Percentiles rank a stretch among this genome's conserved stretches.
phyloP scores from a whole-genome alignment of 192 early-diverging fungal genomes.

The Coemansia sp. region DNA sequence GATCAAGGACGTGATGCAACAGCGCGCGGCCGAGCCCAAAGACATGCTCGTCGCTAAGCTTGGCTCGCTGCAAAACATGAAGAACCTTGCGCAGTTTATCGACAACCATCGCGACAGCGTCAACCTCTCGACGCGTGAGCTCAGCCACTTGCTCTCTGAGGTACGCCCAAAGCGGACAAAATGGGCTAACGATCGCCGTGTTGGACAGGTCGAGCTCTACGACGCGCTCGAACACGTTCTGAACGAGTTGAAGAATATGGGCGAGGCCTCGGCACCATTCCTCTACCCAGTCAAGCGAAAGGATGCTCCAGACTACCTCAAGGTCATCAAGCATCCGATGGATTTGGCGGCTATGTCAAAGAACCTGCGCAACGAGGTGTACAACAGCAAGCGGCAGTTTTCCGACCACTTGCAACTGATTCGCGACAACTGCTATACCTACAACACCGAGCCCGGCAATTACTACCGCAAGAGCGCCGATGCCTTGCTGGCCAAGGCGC shows the following conservation, averaged over 20 bases:
- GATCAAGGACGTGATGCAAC: conserved; percentile 27
- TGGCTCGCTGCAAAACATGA: conserved; percentile 53
- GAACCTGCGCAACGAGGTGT: conserved; percentile 80
- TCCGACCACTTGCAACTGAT: conserved; percentile 86
- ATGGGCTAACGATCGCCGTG: conserved; percentile 85
- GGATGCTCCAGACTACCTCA: conserved; percentile 92
- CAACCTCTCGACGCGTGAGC: conserved; percentile 67
- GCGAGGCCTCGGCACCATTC: conserved; percentile 86
- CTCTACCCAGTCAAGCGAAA: conserved; percentile 83
- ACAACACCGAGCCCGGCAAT: conserved; percentile 90
- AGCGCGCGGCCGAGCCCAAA: conserved; percentile 47
- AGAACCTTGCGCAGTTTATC: conserved; percentile 79
- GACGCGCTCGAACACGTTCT: conserved; percentile 86
- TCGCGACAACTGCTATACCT: conserved; percentile 89
- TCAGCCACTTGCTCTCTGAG: conserved; percentile 76
- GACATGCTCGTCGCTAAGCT: conserved; percentile 54
- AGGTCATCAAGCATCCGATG: conserved; percentile 95
- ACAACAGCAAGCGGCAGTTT: conserved; percentile 90
- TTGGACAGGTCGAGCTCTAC: conserved; percentile 93
- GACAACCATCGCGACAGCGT: conserved; percentile 70
- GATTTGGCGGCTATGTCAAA: conserved; percentile 90
- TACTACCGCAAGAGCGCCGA: conserved; percentile 85
- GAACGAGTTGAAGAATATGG: conserved; percentile 77
- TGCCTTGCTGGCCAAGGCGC: conserved; percentile 79
- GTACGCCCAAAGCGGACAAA: conserved; percentile 82